Base-by-base conservation (phyloP, 371 early-diverging fungal genomes). In the Mucor plumbeus region DNA sequence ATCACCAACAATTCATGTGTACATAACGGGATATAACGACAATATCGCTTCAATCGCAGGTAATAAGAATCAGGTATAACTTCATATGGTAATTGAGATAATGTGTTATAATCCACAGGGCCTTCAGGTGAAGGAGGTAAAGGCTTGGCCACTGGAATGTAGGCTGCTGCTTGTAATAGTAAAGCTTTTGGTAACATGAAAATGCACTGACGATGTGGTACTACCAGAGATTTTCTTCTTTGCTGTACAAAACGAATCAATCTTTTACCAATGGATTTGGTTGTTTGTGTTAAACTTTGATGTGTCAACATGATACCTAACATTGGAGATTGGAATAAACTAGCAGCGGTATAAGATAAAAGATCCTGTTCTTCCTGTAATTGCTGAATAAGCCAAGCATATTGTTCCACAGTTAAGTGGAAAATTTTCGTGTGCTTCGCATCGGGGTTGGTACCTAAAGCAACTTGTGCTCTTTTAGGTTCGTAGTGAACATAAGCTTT, bases 401-500 rank as follows among this genome's bases (percentile, higher is more conserved):
- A 79, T 38, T 75, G 77, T 57, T 79, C 75, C 33, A 77, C 59
- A 19, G 77, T 67, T 39, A 77, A 34, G 14, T 64, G 40, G 36
- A 41, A 38, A 13, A 7, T 7, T 26, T 71, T 66, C 35, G 69
- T 50, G 38, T 70, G 64, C 53, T 69, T 73, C 39, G 72, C 59
- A 54, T 73, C 68, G 44, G 76, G 70, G 57, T 71, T 69, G 10
- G 66, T 70, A 6, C 80, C 77, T 26, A 79, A 33, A 7, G 64
- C 68, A 15, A 79, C 71, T 26, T 72, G 71, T 17, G 62, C 57
- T 19, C 62, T 61, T 33, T 61, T 71, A 4, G 80, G 80, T 56
- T 79, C 80, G 50, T 76, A 79, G 39, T 77, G 77, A 5, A 77
- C 75, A 69, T 70, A 79, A 3, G 75, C 80, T 41, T 64, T 71